phyloP scores from a whole-genome alignment of 148 eudicot species.

The Persicaria maculosa region DNA sequence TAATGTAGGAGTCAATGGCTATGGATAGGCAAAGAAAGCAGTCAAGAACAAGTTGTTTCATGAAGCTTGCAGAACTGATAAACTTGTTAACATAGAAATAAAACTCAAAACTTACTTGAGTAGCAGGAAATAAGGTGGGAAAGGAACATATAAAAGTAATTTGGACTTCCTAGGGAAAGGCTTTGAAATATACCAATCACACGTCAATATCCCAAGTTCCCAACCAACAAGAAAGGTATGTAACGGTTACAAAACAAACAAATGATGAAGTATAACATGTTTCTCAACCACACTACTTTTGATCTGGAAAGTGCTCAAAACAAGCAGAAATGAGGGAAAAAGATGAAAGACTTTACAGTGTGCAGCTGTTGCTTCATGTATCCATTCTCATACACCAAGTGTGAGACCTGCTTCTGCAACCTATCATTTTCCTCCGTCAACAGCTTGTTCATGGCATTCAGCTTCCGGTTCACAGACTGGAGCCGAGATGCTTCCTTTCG shows the following conservation, averaged over 20 bases:
- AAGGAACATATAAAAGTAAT: not conserved
- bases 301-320: not conserved
- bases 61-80: too few relatives aligned
- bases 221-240: too few relatives aligned
- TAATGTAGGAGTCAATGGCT: not conserved
- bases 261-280: not conserved
- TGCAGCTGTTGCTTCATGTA: constrained; percentile 89
- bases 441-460: constrained; percentile 87
- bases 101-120: too few relatives aligned
- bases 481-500: constrained; percentile 69
- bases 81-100: too few relatives aligned
- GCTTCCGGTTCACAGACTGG: constrained; percentile 77
- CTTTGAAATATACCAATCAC: not conserved
- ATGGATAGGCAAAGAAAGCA: not conserved
- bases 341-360: constrained; percentile 38
- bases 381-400: constrained; percentile 86
- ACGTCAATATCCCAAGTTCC: not conserved
- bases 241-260: not conserved
- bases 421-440: constrained; percentile 98
- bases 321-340: not conserved
- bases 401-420: constrained; percentile 91
- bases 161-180: not conserved
- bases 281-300: not conserved
- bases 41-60: too few relatives aligned
- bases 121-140: too few relatives aligned